A percentile compares a stretch with the other conserved stretches of the same genome.
Evolutionary conservation across 2,329 filamentous ascomycete genomes (phyloP).

Genomic region (Penicillium digitatum): DNA sequence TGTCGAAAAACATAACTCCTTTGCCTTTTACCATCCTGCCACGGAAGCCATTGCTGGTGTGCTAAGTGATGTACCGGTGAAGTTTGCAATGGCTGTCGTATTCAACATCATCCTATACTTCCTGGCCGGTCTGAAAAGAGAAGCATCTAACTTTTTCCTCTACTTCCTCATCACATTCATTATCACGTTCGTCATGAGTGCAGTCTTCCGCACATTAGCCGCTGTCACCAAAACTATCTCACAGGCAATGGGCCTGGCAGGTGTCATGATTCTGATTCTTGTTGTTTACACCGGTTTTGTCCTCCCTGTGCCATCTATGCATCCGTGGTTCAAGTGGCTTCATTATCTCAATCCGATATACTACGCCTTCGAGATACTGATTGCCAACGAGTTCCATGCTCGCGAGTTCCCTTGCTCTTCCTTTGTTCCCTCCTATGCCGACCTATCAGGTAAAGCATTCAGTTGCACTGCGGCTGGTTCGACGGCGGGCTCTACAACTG

Average conservation of each 20-base stretch:
- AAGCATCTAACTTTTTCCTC: constrained; percentile 76
- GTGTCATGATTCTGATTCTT: constrained; percentile 43
- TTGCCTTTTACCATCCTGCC: constrained; percentile 30
- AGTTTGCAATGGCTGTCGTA: constrained; percentile 63
- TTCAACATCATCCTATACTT: constrained; percentile 85
- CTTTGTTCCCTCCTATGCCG: constrained; percentile 47
- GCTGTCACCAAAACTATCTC: constrained; percentile 65
- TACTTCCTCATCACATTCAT: constrained; percentile 73
- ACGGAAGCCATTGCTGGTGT: constrained; percentile 17
- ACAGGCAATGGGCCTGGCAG: constrained; percentile 54
- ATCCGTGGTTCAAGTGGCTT: constrained; percentile 76
- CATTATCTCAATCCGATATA: constrained; percentile 74
- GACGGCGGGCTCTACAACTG: constrained; percentile 49
- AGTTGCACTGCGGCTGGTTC: constrained; percentile 59
- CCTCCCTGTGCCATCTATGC: constrained; percentile 56
- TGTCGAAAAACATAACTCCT: constrained; percentile 30
- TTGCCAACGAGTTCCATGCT: constrained; percentile 75
- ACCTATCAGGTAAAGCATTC: constrained; percentile 37
- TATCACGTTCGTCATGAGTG: constrained; percentile 72
- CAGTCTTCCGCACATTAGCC: constrained; percentile 76
- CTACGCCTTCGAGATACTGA: constrained; percentile 75
- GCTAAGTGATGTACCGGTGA: constrained; percentile 60
- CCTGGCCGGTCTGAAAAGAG: constrained; percentile 71
- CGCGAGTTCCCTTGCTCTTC: constrained; percentile 54
- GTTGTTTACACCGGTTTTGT: constrained; percentile 50